These are phyloP conservation scores for Dendryphion nanum DNA, from an alignment of 2,329 filamentous ascomycete species.

Conservation along the genomic window DNA sequence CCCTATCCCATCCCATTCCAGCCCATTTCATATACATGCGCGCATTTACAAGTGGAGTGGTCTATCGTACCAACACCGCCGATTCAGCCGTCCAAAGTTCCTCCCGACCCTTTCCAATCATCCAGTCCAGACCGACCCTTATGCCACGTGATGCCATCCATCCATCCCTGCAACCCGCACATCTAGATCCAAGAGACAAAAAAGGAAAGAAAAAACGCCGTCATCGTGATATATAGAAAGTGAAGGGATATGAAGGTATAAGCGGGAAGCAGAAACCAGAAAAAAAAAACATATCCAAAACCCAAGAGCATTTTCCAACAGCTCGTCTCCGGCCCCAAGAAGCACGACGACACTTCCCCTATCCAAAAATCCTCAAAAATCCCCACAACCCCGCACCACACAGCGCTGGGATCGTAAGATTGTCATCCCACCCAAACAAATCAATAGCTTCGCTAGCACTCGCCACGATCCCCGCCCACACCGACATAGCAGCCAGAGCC, in stretches of 20 bases:
- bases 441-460: conserved; percentile 88
- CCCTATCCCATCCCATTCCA: too few relatives aligned
- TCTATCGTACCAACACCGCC: too few relatives aligned
- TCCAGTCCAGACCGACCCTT: too few relatives aligned
- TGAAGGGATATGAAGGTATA: not conserved
- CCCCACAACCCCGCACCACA: conserved; percentile 87
- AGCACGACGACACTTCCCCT: not conserved
- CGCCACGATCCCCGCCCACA: conserved; percentile 86
- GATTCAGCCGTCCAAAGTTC: too few relatives aligned
- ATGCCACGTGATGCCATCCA: too few relatives aligned
- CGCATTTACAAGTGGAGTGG: too few relatives aligned
- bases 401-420: conserved; percentile 90
- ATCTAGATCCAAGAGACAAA: conserved; percentile 1
- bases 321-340: conserved; percentile 5
- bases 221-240: not conserved
- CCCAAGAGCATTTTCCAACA: too few relatives aligned
- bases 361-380: conserved; percentile 82
- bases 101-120: too few relatives aligned
- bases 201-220: not conserved
- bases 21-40: too few relatives aligned
- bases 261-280: not conserved
- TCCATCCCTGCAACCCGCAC: not conserved
- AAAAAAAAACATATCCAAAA: too few relatives aligned
- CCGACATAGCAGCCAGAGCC: conserved; percentile 76
- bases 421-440: conserved; percentile 93